Conservation (phyloP, 139 green algal genomes). For the Tetradesmus lagerheimii region DNA sequence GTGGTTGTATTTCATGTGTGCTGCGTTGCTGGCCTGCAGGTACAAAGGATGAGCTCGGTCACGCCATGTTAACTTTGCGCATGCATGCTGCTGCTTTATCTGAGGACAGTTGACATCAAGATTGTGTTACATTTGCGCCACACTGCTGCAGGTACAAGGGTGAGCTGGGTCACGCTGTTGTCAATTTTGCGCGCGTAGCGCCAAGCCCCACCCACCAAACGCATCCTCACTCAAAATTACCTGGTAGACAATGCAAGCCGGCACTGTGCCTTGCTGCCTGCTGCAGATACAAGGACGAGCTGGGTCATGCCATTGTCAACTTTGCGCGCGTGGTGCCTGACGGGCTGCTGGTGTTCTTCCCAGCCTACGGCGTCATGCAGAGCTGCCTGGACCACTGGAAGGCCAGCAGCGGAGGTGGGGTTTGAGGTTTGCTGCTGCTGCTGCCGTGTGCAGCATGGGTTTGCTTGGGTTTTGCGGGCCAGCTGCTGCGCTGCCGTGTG, state of each 20-base stretch:
- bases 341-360: constrained; percentile 98
- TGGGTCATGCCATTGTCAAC: constrained; percentile 87
- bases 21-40: background rate
- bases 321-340: constrained; percentile 89
- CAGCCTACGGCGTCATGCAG: constrained; percentile 87
- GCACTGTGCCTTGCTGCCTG: background rate
- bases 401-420: constrained; percentile 37
- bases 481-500: background rate
- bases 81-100: too few species aligned
- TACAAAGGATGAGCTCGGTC: background rate
- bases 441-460: background rate
- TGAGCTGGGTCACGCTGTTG: constrained; percentile 83
- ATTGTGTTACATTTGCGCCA: too few species aligned
- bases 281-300: constrained; percentile 65
- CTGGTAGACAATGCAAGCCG: background rate
- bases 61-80: background rate
- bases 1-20: background rate
- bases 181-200: constrained; percentile 86
- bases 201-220: constrained; percentile 49
- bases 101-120: too few species aligned
- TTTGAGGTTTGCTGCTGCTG: background rate
- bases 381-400: constrained; percentile 88
- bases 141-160: constrained; percentile 47
- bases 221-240: background rate
- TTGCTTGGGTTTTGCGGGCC: too few species aligned